phyloP scores from a whole-genome alignment of 108 stramenopile genomes.

The Skeletonema costatum region DNA sequence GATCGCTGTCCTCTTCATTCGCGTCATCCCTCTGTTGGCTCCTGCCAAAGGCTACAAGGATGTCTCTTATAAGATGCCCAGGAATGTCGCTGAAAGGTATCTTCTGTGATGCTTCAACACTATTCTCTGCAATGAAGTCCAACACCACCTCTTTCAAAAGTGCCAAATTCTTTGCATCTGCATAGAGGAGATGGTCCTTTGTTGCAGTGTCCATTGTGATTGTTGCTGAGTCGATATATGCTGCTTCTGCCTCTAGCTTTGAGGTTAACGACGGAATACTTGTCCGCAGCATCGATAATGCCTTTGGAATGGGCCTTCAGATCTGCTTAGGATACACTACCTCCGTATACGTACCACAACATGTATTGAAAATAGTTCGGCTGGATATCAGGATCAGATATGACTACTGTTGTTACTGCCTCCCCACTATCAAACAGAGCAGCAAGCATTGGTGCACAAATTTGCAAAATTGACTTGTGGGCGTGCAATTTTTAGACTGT shows the following conservation, averaged over 20 bases:
- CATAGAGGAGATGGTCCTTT: background rate
- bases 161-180: background rate
- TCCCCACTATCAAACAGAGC: background rate
- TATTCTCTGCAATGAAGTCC: conserved; percentile 17
- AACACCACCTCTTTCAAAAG: conserved; percentile 13
- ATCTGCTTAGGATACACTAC: background rate
- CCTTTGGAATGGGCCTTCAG: conserved; percentile 6
- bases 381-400: conserved; percentile 13
- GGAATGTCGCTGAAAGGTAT: background rate
- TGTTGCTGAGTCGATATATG: background rate
- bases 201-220: background rate
- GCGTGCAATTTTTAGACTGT: too few species aligned
- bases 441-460: too few species aligned
- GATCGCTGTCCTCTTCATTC: background rate
- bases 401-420: background rate
- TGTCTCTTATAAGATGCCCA: background rate
- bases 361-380: conserved; percentile 6
- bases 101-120: background rate
- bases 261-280: conserved; percentile 5
- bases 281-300: conserved; percentile 16
- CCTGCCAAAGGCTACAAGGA: background rate
- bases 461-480: too few species aligned
- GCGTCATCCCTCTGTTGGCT: too few species aligned
- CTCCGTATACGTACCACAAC: conserved; percentile 15
- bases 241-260: conserved; percentile 18